Evolutionary conservation across 257 asterid species (phyloP).

Genomic region (Avicennia marina): DNA sequence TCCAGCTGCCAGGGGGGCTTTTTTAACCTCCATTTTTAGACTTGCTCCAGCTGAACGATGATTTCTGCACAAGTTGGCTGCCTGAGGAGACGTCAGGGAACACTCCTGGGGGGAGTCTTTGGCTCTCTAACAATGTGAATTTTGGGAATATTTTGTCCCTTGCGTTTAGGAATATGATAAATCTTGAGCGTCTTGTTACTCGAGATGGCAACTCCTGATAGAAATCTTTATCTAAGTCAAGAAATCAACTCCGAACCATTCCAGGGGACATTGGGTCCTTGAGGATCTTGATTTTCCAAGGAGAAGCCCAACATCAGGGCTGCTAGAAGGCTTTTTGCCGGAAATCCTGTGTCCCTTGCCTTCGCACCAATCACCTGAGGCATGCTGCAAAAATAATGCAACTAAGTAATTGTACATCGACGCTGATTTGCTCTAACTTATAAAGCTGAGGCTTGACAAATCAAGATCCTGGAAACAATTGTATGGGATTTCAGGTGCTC

Average conservation of each 20-base stretch:
- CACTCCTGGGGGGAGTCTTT: slow-evolving; percentile 25
- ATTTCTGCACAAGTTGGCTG: slow-evolving; percentile 38
- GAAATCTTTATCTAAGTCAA: too few relatives aligned
- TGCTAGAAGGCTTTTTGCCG: slow-evolving; percentile 34
- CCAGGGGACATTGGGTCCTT: slow-evolving; percentile 41
- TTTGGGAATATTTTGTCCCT: slow-evolving; percentile 35
- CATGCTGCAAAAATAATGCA: slow-evolving; percentile 15
- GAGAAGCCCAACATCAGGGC: slow-evolving; percentile 34
- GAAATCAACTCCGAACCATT: slow-evolving; percentile 41
- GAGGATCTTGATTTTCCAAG: slow-evolving; percentile 39
- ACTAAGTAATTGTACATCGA: slow-evolving; percentile 10
- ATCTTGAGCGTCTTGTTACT: slow-evolving; percentile 30
- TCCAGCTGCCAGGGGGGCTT: slow-evolving; percentile 45
- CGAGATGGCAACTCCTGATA: too few relatives aligned
- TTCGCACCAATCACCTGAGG: neutral
- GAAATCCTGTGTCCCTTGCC: slow-evolving; percentile 41
- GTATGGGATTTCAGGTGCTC: too few relatives aligned
- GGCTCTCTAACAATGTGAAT: slow-evolving; percentile 37
- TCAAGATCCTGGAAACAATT: slow-evolving; percentile 46
- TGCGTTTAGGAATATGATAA: slow-evolving; percentile 31
- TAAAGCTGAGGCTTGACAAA: slow-evolving; percentile 19
- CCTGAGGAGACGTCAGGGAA: slow-evolving; percentile 27
- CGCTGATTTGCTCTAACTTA: slow-evolving; percentile 12
- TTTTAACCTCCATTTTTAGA: slow-evolving; percentile 33
- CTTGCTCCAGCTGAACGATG: slow-evolving; percentile 38